These are phyloP conservation scores for Phytopythium vexans DNA, from an alignment of 352 stramenopile species.

Conservation along the genomic window DNA sequence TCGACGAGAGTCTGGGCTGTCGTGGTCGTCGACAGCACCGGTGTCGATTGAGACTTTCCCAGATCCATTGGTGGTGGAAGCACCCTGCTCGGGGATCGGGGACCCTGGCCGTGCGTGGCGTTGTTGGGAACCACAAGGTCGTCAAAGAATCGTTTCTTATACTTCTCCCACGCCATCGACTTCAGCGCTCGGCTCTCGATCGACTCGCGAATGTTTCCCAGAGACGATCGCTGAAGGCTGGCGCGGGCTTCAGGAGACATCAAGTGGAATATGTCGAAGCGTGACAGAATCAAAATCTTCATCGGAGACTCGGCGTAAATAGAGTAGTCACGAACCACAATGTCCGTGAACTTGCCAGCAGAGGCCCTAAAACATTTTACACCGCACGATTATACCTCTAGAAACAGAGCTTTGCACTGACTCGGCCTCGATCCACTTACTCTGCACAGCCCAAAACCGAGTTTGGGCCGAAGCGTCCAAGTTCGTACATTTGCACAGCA, in stretches of 20 bases:
- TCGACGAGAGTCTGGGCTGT: constrained; percentile 28
- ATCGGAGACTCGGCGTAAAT: constrained; percentile 72
- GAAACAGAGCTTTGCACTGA: background rate
- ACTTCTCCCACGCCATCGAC: constrained; percentile 74
- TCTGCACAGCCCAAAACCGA: constrained; percentile 78
- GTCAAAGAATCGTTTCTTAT: constrained; percentile 59
- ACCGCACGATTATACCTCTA: background rate
- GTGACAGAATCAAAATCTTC: constrained; percentile 76
- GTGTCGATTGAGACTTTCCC: constrained; percentile 28
- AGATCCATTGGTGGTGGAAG: background rate
- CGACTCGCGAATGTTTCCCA: constrained; percentile 54
- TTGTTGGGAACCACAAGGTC: constrained; percentile 33
- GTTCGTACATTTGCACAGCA: constrained; percentile 51
- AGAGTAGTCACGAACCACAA: constrained; percentile 73
- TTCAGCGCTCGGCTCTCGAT: constrained; percentile 73
- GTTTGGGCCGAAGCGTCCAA: constrained; percentile 70
- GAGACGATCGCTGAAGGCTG: constrained; percentile 64
- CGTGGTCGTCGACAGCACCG: constrained; percentile 15
- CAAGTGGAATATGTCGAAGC: constrained; percentile 84
- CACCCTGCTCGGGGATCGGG: background rate
- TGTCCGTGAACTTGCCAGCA: constrained; percentile 80
- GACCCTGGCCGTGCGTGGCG: background rate
- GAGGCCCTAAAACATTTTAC: constrained; percentile 39
- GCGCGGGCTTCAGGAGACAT: constrained; percentile 64
- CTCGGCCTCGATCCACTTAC: constrained; percentile 26